Evolutionary conservation across 257 asterid species (phyloP).

Genomic region (Coffea canephora): DNA sequence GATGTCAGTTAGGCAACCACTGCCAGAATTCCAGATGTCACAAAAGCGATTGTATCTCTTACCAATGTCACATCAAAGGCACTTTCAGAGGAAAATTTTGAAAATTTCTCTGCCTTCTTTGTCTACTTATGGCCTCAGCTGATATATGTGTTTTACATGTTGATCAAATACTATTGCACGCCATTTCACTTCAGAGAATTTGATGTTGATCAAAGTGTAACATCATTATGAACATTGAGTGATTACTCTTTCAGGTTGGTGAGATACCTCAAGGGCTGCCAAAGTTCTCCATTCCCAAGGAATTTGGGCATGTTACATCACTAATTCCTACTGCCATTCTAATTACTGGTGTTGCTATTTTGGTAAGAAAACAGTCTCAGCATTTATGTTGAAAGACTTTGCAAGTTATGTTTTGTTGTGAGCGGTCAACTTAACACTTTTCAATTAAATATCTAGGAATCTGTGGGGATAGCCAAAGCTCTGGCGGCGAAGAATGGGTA

Average conservation of each 20-base stretch:
- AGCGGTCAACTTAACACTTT: neutral
- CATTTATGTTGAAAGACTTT: constrained; percentile 12
- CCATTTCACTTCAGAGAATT: neutral
- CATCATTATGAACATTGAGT: neutral
- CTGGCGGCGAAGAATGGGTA: constrained; percentile 97
- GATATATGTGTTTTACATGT: neutral
- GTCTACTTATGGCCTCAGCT: neutral
- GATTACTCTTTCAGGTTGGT: constrained; percentile 63
- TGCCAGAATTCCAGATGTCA: neutral
- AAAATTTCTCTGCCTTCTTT: neutral
- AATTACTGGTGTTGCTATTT: constrained; percentile 98
- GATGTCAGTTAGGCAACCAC: neutral
- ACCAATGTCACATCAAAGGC: neutral
- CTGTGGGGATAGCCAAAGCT: constrained; percentile 98
- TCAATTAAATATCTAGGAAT: constrained; percentile 54
- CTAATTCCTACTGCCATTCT: constrained; percentile 89
- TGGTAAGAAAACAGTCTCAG: constrained; percentile 52
- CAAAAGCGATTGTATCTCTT: neutral
- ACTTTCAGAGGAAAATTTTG: neutral
- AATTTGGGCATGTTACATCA: constrained; percentile 55
- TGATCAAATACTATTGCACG: constrained; percentile 8
- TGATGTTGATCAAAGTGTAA: neutral
- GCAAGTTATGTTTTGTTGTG: constrained; percentile 14
- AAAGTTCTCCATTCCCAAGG: constrained; percentile 81
- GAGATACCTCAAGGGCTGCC: constrained; percentile 98